A percentile compares a stretch with the other conserved stretches of the same genome.
These are phyloP conservation scores for Dendrobium huoshanense DNA, from an alignment of 106 monocot species.

Conservation along the genomic window DNA sequence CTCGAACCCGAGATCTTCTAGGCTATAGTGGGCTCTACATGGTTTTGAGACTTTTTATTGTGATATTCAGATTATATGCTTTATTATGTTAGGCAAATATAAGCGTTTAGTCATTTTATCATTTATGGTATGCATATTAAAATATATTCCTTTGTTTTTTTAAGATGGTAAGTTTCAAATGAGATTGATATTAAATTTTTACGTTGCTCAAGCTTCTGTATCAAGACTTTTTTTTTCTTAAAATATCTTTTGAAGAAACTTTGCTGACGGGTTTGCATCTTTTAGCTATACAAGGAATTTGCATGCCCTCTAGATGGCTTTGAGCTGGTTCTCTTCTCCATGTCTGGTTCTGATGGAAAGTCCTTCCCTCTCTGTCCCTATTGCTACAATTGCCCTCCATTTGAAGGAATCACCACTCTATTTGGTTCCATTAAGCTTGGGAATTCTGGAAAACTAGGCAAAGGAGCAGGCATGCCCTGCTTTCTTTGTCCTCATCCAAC, in stretches of 20 bases:
- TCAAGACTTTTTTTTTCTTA: not conserved
- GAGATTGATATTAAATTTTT: no score
- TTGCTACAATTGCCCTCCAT: conserved; percentile 95
- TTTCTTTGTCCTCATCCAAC: conserved; percentile 95
- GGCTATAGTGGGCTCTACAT: no score
- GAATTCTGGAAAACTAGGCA: conserved; percentile 36
- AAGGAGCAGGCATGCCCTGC: conserved; percentile 88
- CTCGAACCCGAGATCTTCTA: no score
- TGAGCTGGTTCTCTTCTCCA: conserved; percentile 81
- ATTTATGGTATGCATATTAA: no score
- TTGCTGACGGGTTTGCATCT: conserved; percentile 4
- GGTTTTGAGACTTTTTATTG: no score
- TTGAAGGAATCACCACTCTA: conserved; percentile 78
- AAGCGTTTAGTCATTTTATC: no score
- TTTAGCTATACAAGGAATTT: conserved; percentile 92
- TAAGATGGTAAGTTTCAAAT: no score
- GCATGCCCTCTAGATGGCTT: conserved; percentile 83
- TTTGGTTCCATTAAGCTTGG: conserved; percentile 46
- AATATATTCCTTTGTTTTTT: no score
- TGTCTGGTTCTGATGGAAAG: conserved; percentile 69
- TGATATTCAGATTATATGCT: no score
- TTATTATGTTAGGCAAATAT: no score
- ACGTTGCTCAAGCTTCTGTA: no score
- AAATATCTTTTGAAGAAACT: not conserved
- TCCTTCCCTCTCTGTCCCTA: conserved; percentile 84